phyloP scores from a whole-genome alignment of 345 rosid species.

The Arabidopsis thaliana region TAIR10.1 NC_003070.9:9166001-9166500 shows the following conservation, averaged over 20 bases:
- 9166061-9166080: conserved; percentile 81
- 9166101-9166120: no score
- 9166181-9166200: conserved; percentile 60
- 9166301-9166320: conserved; percentile 35
- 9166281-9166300: conserved; percentile 96
- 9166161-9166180: neutral
- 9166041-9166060: conserved; percentile 84
- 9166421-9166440: neutral
- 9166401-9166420: neutral
- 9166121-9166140: neutral
- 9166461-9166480: conserved; percentile 62
- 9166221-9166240: conserved; percentile 72
- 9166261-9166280: conserved; percentile 96
- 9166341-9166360: neutral
- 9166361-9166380: neutral
- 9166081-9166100: conserved; percentile 75
- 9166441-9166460: neutral
- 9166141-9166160: neutral
- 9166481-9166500: conserved; percentile 93
- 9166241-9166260: conserved; percentile 90
- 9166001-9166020: neutral
- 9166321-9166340: neutral
- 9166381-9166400: neutral
- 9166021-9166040: conserved; percentile 77
- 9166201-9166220: conserved; percentile 90